Conservation (phyloP, 176 grass and related monocot species). For the Oryza coarctata region DNA sequence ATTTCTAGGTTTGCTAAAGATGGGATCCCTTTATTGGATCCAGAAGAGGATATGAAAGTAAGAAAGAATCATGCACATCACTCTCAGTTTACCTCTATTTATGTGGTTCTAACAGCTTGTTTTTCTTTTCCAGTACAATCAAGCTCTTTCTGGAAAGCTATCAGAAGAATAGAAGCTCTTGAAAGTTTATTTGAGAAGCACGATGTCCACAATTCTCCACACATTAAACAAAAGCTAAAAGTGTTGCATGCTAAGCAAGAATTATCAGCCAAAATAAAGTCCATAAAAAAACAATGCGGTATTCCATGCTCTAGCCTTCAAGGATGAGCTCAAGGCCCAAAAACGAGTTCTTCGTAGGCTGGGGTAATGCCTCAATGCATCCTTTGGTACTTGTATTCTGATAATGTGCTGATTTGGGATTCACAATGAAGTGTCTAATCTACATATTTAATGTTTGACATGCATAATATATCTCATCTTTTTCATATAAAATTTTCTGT, state of each 20-base stretch:
- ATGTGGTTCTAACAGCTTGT: slow-evolving; percentile 15
- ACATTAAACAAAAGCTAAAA: slow-evolving; percentile 82
- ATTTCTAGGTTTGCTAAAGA: slow-evolving; percentile 85
- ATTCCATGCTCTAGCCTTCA: slow-evolving; percentile 87
- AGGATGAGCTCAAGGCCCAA: slow-evolving; percentile 87
- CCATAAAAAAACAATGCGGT: slow-evolving; percentile 71
- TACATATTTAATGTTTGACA: neutral
- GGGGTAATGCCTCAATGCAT: slow-evolving; percentile 55
- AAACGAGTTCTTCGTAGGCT: slow-evolving; percentile 88
- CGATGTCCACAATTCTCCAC: slow-evolving; percentile 62
- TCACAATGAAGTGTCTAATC: neutral
- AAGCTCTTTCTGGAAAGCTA: slow-evolving; percentile 65
- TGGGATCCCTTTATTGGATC: slow-evolving; percentile 90
- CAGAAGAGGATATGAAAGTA: slow-evolving; percentile 98
- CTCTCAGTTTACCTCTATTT: neutral
- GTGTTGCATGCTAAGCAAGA: slow-evolving; percentile 89
- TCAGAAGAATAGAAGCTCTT: slow-evolving; percentile 83
- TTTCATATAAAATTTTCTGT: neutral
- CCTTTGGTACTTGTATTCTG: neutral
- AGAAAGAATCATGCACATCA: slow-evolving; percentile 35
- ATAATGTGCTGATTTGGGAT: neutral
- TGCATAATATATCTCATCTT: slow-evolving; percentile 5
- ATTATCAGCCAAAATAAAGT: slow-evolving; percentile 77
- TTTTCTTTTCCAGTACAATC: slow-evolving; percentile 65
- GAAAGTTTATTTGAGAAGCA: slow-evolving; percentile 94